Conservation (phyloP, 2,329 filamentous ascomycete species). For the Colletotrichum spaethianum region DNA sequence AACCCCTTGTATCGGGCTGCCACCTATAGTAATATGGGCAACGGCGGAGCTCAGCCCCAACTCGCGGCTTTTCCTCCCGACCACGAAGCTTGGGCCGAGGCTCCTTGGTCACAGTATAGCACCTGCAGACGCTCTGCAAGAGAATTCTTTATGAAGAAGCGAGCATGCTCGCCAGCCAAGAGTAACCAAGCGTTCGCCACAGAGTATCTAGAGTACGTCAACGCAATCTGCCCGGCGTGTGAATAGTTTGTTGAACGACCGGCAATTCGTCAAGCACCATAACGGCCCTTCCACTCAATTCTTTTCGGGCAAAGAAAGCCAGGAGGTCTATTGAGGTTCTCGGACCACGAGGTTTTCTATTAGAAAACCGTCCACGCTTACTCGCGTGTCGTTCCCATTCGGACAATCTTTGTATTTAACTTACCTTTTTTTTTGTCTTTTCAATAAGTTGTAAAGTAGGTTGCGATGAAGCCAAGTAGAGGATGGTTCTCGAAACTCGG, state of each 20-base stretch:
- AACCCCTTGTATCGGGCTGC: not conserved
- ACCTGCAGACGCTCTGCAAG: not conserved
- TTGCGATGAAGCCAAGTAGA: too few species aligned
- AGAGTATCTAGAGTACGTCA: conserved; percentile 8
- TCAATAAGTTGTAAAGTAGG: too few species aligned
- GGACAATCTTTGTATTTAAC: too few species aligned
- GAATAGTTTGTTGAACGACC: not conserved
- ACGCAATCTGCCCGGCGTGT: conserved; percentile 2
- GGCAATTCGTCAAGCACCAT: not conserved
- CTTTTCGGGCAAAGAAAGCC: too few species aligned
- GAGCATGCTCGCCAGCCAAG: not conserved
- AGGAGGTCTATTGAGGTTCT: too few species aligned
- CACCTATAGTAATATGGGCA: conserved; percentile 11
- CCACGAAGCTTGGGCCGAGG: conserved; percentile 1
- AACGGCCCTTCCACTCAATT: too few species aligned
- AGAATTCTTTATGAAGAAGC: not conserved
- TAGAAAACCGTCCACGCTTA: too few species aligned
- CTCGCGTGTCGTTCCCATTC: too few species aligned
- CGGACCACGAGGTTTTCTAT: too few species aligned
- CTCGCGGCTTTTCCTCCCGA: conserved; percentile 8
- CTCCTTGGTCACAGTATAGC: not conserved
- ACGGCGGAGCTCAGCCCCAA: not conserved
- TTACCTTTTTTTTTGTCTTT: too few species aligned
- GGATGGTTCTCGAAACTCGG: too few species aligned
- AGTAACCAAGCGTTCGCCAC: not conserved